Conservation (phyloP, 164 flowering plant species). For the Vitis rotundifolia region DNA sequence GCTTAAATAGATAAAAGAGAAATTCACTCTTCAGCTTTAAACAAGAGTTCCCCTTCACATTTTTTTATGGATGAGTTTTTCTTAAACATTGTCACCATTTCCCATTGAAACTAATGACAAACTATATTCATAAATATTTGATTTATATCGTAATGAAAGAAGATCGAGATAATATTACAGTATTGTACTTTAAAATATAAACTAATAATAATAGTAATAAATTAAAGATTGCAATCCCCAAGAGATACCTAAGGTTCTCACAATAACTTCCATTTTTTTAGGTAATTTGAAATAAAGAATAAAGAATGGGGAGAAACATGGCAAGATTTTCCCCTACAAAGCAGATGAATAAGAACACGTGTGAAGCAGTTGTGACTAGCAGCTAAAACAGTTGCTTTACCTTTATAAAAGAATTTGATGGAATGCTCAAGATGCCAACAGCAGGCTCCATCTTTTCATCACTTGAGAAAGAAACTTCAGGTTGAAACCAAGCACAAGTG, state of each 20-base stretch:
- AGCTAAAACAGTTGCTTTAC: constrained; percentile 26
- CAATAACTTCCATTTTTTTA: not conserved
- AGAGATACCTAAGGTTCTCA: no score
- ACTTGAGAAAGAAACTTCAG: constrained; percentile 86
- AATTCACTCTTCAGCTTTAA: no score
- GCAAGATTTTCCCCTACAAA: no score
- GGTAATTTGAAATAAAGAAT: not conserved
- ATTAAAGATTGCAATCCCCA: not conserved
- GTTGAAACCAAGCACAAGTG: constrained; percentile 98
- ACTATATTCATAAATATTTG: no score
- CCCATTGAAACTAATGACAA: no score
- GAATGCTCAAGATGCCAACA: constrained; percentile 80
- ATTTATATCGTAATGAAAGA: no score
- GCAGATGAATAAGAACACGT: not conserved
- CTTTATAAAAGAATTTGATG: constrained; percentile 73
- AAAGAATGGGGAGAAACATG: not conserved
- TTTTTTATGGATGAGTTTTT: no score
- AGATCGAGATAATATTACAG: no score
- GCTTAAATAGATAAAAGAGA: no score
- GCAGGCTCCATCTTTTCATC: constrained; percentile 99
- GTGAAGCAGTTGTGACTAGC: not conserved
- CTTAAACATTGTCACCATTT: no score
- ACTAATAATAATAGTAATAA: not conserved
- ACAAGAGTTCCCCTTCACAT: no score
- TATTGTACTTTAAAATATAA: no score